phyloP scores from a whole-genome alignment of 495 filamentous ascomycete species.

The Penicillium antarcticum region DNA sequence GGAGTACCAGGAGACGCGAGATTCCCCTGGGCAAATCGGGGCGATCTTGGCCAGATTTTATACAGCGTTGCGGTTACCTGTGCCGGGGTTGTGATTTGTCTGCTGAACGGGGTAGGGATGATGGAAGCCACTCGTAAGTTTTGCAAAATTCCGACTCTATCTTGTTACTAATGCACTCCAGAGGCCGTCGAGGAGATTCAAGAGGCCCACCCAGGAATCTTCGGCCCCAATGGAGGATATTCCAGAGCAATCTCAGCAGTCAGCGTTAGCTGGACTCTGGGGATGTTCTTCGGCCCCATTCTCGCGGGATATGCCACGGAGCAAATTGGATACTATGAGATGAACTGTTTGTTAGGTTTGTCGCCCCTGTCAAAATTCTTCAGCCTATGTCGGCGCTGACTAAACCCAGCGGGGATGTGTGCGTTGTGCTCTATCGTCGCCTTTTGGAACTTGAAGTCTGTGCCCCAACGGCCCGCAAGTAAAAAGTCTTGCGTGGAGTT shows the following conservation, averaged over 20 bases:
- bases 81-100: conserved; percentile 10
- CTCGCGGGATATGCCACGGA: conserved; percentile 27
- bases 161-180: not conserved
- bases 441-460: conserved; percentile 6
- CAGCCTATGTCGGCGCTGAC: not conserved
- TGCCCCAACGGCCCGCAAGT: conserved; percentile 3
- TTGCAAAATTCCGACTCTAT: not conserved
- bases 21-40: conserved; percentile 15
- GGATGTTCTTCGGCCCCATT: conserved; percentile 30
- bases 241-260: conserved; percentile 27
- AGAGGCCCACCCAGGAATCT: conserved; percentile 16
- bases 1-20: conserved; percentile 19
- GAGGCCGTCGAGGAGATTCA: conserved; percentile 22
- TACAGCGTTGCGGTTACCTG: conserved; percentile 7
- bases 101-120: conserved; percentile 22
- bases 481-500: not conserved
- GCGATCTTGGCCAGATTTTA: conserved; percentile 5
- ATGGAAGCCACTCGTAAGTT: conserved; percentile 24
- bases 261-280: conserved; percentile 27
- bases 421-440: conserved; percentile 3
- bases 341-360: conserved; percentile 24
- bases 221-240: conserved; percentile 24
- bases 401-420: conserved; percentile 7
- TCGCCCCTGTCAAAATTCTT: not conserved
- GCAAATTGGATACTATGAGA: conserved; percentile 24